phyloP scores from a whole-genome alignment of 192 early-diverging fungal species.

The Coemansia sp. region DNA sequence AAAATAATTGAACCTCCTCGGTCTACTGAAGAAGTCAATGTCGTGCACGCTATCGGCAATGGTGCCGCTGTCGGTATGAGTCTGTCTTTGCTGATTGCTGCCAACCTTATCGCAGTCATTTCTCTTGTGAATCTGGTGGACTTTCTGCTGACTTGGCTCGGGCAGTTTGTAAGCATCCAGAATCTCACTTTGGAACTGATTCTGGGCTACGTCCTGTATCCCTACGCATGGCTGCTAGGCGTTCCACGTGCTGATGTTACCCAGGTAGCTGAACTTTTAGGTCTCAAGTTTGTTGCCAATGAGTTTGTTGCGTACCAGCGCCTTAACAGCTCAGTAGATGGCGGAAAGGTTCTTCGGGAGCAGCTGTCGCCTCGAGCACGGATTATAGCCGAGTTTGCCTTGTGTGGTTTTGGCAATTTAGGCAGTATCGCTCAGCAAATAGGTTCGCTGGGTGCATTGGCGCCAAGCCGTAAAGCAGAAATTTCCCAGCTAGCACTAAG shows the following conservation, averaged over 20 bases:
- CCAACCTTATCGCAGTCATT: constrained; percentile 72
- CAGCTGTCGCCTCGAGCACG: constrained; percentile 51
- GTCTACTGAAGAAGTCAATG: constrained; percentile 63
- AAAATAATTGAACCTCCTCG: constrained; percentile 58
- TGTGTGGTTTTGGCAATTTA: constrained; percentile 88
- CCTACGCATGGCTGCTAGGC: constrained; percentile 69
- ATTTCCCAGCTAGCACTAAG: constrained; percentile 71
- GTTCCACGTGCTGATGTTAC: constrained; percentile 57
- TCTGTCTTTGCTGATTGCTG: constrained; percentile 70
- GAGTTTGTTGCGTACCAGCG: constrained; percentile 82
- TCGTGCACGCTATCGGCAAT: constrained; percentile 78
- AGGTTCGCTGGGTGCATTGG: constrained; percentile 69
- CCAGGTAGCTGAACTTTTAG: constrained; percentile 62
- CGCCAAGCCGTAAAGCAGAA: constrained; percentile 66
- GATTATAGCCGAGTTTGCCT: constrained; percentile 67
- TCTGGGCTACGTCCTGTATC: constrained; percentile 76
- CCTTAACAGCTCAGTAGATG: constrained; percentile 20
- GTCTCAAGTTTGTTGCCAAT: constrained; percentile 78
- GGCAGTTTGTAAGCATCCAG: constrained; percentile 60
- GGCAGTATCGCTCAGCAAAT: constrained; percentile 82
- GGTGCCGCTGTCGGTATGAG: constrained; percentile 80
- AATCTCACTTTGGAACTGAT: constrained; percentile 66
- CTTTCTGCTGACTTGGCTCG: constrained; percentile 68
- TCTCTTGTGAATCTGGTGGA: constrained; percentile 68
- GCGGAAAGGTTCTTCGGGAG: constrained; percentile 23